These are phyloP conservation scores for Corchorus capsularis DNA, from an alignment of 345 rosid species.

Conservation along the genomic window DNA sequence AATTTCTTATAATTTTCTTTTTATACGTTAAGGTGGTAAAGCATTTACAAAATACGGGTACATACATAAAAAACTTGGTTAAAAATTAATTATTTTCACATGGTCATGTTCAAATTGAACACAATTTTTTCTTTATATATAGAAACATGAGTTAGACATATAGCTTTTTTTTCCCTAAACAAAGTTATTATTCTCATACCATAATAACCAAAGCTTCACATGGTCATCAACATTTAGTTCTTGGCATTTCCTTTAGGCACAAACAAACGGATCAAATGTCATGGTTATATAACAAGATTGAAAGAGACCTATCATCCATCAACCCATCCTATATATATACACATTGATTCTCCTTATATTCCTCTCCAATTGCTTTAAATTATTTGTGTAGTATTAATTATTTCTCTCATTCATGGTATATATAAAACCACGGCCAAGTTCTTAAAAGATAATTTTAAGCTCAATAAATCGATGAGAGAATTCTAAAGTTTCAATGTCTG, in stretches of 20 bases:
- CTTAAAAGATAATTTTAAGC: no score
- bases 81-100: no score
- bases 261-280: not conserved
- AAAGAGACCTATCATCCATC: constrained; percentile 3
- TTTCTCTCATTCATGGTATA: no score
- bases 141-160: not conserved
- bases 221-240: not conserved
- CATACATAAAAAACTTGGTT: not conserved
- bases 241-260: not conserved
- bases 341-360: not conserved
- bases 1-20: no score
- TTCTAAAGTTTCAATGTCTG: no score
- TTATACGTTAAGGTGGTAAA: no score
- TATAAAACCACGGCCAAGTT: no score
- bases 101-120: not conserved
- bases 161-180: no score
- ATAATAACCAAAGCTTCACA: not conserved
- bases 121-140: not conserved
- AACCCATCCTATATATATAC: not conserved
- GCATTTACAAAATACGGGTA: no score
- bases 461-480: no score
- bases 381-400: no score
- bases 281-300: constrained; percentile 3
- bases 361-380: no score
- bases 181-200: not conserved